Base-by-base conservation (phyloP, 1,139 yeast genomes). In the Zygotorulaspora mrakii region DNA sequence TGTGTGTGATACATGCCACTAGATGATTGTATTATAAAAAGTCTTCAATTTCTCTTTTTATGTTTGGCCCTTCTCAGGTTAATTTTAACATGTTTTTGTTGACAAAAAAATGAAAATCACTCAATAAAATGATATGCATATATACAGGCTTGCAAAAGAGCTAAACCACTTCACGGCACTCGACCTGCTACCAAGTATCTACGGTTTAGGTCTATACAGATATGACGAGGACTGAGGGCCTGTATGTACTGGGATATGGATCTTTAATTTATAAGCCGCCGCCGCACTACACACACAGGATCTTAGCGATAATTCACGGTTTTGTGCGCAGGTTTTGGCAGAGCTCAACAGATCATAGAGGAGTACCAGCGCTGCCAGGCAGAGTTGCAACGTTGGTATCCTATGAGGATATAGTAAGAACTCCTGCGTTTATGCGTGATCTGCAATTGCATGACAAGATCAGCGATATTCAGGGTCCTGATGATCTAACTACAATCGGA, bases 171-270 rank as follows among this genome's bases (percentile, higher is more conserved):
- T n/a, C n/a, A n/a, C n/a, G n/a, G n/a, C n/a, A n/a, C n/a, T n/a
- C n/a, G n/a, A n/a, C n/a, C n/a, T n/a, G n/a, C n/a, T n/a, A n/a
- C n/a, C n/a, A n/a, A n/a, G n/a, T n/a, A n/a, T n/a, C n/a, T n/a
- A n/a, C n/a, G n/a, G n/a, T n/a, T n/a, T n/a, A n/a, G n/a, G n/a
- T n/a, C n/a, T n/a, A n/a, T n/a, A n/a, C n/a, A n/a, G n/a, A n/a
- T n/a, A 52, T 52, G 59, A 52, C 57, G 1, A 21, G 39, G 3
- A 53, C 51, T 4, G 54, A 61, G 68, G 76, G 73, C 0, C 41
- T 80, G 50, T 88, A 95, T 95, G 74, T 89, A 12, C 80, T 88
- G 17, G 96, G 96, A 2, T 89, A 89, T 57, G 97, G 97, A 1
- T 84, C 95, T 0, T 68, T 89, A 39, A 79, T 89, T 17, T 89